Evolutionary conservation across 202 grass and related monocot species (phyloP).

Genomic region (Digitaria exilis): DNA sequence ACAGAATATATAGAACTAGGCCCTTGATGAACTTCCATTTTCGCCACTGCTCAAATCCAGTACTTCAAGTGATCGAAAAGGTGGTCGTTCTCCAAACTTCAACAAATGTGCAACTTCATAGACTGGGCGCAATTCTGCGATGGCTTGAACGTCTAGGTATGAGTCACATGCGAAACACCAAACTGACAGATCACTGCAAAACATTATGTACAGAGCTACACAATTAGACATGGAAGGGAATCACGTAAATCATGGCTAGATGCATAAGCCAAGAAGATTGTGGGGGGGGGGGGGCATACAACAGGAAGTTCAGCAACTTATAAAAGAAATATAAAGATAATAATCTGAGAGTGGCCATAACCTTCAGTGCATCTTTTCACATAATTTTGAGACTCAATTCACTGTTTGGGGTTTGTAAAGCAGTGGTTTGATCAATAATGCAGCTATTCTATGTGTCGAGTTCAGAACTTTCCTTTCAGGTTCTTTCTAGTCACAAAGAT

Average conservation of each 20-base stretch:
- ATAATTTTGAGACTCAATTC: neutral
- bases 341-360: neutral
- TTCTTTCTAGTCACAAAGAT: conserved; percentile 10
- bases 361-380: neutral
- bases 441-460: neutral
- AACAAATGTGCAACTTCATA: conserved; percentile 90
- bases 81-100: conserved; percentile 81
- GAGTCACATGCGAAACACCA: conserved; percentile 93
- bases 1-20: conserved; percentile 28
- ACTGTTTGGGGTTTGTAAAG: neutral
- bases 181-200: conserved; percentile 86
- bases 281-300: too few species aligned
- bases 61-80: conserved; percentile 65
- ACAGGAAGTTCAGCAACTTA: neutral
- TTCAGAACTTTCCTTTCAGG: neutral
- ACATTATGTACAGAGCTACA: conserved; percentile 8
- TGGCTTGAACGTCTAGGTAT: conserved; percentile 89
- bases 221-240: neutral
- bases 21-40: conserved; percentile 43
- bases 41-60: conserved; percentile 40
- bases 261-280: too few species aligned
- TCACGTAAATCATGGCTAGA: neutral
- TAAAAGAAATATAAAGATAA: conserved; percentile 1
- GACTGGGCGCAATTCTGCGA: conserved; percentile 66
- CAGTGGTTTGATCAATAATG: neutral